These are phyloP conservation scores for Nannizziopsis arthrosporioides DNA, from an alignment of 2,329 filamentous ascomycete species.

Conservation along the genomic window DNA sequence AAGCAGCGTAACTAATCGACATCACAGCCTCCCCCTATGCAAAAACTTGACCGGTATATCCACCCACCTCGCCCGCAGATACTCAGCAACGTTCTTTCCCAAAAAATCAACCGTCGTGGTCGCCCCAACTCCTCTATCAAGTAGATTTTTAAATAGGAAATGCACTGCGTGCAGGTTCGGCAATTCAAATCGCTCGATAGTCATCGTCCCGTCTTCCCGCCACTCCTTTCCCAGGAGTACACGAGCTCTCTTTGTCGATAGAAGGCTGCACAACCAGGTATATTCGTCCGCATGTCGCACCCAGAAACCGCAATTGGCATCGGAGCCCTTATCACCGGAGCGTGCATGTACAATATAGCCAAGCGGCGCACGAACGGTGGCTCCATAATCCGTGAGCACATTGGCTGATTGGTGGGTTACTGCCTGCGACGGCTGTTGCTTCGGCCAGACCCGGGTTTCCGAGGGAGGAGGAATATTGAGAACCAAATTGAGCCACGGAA, in stretches of 20 bases:
- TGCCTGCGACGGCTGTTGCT: conserved; percentile 18
- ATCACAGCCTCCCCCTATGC: conserved; percentile 19
- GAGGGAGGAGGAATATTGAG: conserved; percentile 18
- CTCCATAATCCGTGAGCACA: conserved; percentile 18
- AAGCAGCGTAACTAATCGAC: not conserved
- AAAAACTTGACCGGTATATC: conserved; percentile 28
- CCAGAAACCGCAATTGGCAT: conserved; percentile 30
- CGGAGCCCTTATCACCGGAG: conserved; percentile 27
- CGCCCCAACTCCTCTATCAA: conserved; percentile 28
- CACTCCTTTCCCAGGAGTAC: conserved; percentile 21
- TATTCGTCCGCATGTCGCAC: conserved; percentile 23
- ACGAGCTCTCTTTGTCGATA: conserved; percentile 16
- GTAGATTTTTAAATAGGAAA: conserved; percentile 30
- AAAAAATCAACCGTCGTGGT: conserved; percentile 29
- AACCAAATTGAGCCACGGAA: conserved; percentile 16
- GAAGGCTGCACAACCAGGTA: conserved; percentile 21
- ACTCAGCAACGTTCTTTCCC: conserved; percentile 33
- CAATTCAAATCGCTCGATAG: conserved; percentile 39
- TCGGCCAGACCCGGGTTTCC: conserved; percentile 17
- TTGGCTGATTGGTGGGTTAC: conserved; percentile 11
- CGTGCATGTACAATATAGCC: conserved; percentile 27
- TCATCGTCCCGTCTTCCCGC: conserved; percentile 12
- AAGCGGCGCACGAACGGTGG: conserved; percentile 21
- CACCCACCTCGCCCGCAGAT: conserved; percentile 26
- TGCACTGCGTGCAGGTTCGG: conserved; percentile 32